Evolutionary conservation across 345 rosid species (phyloP).

Genomic region (Eutrema japonicum): DNA sequence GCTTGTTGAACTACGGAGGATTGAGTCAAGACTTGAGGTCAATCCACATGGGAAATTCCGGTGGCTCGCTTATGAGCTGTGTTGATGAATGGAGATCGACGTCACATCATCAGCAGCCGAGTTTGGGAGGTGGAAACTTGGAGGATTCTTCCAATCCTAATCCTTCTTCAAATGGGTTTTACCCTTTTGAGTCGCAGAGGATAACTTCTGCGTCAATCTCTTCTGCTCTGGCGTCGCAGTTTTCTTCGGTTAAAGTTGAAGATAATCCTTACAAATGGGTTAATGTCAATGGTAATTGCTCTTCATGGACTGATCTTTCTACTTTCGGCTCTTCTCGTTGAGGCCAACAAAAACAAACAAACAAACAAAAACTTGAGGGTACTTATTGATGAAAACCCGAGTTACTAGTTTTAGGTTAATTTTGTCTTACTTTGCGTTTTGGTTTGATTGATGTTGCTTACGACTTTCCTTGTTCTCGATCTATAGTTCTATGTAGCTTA

Average conservation of each 20-base stretch:
- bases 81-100: conserved; percentile 41
- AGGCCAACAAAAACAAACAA: conserved; percentile 2
- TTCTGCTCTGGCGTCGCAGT: conserved; percentile 43
- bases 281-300: conserved; percentile 42
- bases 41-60: conserved; percentile 35
- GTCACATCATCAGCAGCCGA: conserved; percentile 26
- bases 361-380: conserved; percentile 11
- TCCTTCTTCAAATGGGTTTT: conserved; percentile 39
- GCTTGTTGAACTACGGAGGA: conserved; percentile 45
- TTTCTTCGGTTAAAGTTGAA: conserved; percentile 46
- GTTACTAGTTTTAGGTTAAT: conserved; percentile 33
- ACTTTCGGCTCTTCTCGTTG: conserved; percentile 43
- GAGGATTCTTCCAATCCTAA: conserved; percentile 32
- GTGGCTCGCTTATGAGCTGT: conserved; percentile 42
- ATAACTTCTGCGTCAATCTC: conserved; percentile 36
- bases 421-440: conserved; percentile 24
- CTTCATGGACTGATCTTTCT: conserved; percentile 46
- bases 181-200: conserved; percentile 41
- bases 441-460: conserved; percentile 26
- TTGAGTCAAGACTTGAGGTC: conserved; percentile 41
- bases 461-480: conserved; percentile 5
- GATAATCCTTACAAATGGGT: conserved; percentile 47
- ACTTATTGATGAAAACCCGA: conserved; percentile 30
- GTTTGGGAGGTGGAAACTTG: conserved; percentile 33
- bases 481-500: conserved; percentile 21